Percentiles rank a stretch among this genome's conserved stretches.
These are phyloP conservation scores for Podila minutissima DNA, from an alignment of 192 early-diverging fungal species.

Conservation along the genomic window DNA sequence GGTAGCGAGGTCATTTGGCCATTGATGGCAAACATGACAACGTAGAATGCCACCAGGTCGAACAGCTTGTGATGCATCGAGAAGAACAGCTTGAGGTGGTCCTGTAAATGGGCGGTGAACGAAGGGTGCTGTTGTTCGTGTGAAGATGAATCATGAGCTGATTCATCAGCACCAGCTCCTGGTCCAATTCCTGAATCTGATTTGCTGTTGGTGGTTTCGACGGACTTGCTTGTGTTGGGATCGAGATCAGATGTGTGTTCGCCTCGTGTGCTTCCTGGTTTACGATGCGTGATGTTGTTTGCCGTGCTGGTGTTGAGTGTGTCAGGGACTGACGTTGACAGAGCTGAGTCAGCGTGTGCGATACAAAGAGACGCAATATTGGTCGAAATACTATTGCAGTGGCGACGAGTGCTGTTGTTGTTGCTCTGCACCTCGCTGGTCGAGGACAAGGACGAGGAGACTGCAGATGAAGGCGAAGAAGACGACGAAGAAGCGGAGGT, in stretches of 20 bases:
- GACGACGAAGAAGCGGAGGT: background rate
- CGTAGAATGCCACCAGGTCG: slow-evolving; percentile 48
- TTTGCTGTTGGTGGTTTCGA: background rate
- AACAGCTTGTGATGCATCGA: slow-evolving; percentile 51
- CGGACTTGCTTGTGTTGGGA: background rate
- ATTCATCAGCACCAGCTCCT: slow-evolving; percentile 1
- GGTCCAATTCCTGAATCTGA: background rate
- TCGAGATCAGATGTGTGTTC: background rate
- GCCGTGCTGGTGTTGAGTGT: background rate
- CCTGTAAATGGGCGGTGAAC: slow-evolving; percentile 26
- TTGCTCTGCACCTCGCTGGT: background rate
- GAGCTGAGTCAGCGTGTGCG: background rate
- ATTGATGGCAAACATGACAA: slow-evolving; percentile 54
- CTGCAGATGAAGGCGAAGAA: background rate
- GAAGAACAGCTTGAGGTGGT: slow-evolving; percentile 43
- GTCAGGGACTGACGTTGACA: background rate
- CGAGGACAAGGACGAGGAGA: background rate
- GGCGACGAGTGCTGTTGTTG: background rate
- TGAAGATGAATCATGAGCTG: background rate
- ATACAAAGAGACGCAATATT: background rate
- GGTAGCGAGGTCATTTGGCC: slow-evolving; percentile 50
- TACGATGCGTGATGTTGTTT: background rate
- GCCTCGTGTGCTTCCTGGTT: background rate
- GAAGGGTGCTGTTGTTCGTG: background rate
- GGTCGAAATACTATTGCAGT: background rate